A percentile compares a stretch with the other conserved stretches of the same genome.
Evolutionary conservation across 768 basidiomycete species (phyloP).

Genomic region (Pulveroboletus sp.): DNA sequence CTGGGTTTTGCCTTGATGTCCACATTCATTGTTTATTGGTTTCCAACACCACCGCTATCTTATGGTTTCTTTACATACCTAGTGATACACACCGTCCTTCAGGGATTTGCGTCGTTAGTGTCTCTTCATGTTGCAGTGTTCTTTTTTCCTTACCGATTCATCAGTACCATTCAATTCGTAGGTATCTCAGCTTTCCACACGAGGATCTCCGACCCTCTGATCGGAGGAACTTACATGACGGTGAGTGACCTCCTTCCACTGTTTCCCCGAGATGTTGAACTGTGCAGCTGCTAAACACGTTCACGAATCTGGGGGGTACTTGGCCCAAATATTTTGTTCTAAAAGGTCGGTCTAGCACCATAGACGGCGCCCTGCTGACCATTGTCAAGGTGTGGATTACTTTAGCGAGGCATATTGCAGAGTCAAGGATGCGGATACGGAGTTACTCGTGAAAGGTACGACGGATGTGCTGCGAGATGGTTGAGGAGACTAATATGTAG

Average conservation of each 20-base stretch:
- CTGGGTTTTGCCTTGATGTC: conserved; percentile 67
- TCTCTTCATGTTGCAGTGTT: neutral
- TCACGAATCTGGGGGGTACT: conserved; percentile 94
- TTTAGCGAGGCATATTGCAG: conserved; percentile 84
- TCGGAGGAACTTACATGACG: conserved; percentile 99
- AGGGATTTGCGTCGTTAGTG: conserved; percentile 79
- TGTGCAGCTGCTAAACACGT: conserved; percentile 83
- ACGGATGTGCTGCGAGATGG: neutral
- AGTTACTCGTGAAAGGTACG: conserved; percentile 53
- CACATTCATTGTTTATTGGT: conserved; percentile 75
- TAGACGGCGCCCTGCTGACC: conserved; percentile 7
- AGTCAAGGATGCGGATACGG: conserved; percentile 52
- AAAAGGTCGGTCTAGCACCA: conserved; percentile 49
- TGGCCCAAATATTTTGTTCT: conserved; percentile 97
- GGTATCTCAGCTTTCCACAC: conserved; percentile 99
- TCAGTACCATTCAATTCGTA: conserved; percentile 96
- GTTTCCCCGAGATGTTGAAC: conserved; percentile 5
- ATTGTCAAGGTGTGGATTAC: conserved; percentile 67
- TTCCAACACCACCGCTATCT: conserved; percentile 74
- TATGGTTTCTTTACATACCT: conserved; percentile 76
- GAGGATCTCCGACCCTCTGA: conserved; percentile 89
- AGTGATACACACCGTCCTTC: conserved; percentile 74
- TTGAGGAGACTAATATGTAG: conserved; percentile 7
- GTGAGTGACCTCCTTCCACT: conserved; percentile 41
- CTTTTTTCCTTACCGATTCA: conserved; percentile 2